Evolutionary conservation across 2,329 filamentous ascomycete genomes (phyloP).

Genomic region (Diaporthe sp.): DNA sequence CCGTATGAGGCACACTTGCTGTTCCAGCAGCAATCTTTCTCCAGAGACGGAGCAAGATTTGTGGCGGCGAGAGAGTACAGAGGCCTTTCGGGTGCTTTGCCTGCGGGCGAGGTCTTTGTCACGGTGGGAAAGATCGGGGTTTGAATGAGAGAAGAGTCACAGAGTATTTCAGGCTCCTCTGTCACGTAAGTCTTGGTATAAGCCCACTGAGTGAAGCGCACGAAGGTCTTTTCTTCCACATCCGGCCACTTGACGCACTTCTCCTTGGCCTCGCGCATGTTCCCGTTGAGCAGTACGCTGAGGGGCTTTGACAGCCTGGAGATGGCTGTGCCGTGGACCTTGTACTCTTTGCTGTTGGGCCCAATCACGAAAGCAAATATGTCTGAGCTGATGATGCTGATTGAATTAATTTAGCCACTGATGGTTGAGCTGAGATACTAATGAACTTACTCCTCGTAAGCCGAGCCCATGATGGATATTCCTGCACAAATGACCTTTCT

Average conservation of each 20-base stretch:
- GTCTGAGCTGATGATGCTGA: constrained; percentile 22
- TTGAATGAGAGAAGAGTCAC: neutral
- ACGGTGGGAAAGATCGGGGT: neutral
- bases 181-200: constrained; percentile 32
- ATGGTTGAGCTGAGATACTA: neutral
- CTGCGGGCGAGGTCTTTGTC: neutral
- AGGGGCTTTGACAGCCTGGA: constrained; percentile 32
- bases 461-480: neutral
- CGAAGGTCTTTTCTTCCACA: constrained; percentile 34
- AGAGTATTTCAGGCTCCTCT: constrained; percentile 26
- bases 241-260: constrained; percentile 34
- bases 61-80: neutral
- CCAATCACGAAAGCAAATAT: constrained; percentile 28
- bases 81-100: neutral
- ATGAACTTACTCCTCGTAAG: neutral
- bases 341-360: constrained; percentile 5
- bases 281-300: constrained; percentile 28
- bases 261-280: constrained; percentile 32
- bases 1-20: neutral
- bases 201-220: constrained; percentile 34
- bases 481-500: too few species aligned
- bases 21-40: neutral
- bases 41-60: accelerated
- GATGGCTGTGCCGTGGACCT: neutral
- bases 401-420: neutral